phyloP scores from a whole-genome alignment of 2,329 filamentous ascomycete genomes.

The Colletotrichum karsti region DNA sequence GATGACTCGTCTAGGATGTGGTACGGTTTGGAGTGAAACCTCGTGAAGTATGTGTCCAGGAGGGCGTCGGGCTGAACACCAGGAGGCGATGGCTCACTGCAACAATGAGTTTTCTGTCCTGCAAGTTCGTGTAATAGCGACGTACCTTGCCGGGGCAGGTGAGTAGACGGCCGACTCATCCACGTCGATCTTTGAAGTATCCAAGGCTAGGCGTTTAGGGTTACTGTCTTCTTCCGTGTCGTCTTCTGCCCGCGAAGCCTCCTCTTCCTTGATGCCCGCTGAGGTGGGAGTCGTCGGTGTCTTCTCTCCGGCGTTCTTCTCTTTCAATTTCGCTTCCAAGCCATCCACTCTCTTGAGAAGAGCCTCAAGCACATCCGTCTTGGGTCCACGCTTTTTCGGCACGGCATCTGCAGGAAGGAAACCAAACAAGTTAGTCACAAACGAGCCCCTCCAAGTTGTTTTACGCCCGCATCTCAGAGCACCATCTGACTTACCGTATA shows the following conservation, averaged over 20 bases:
- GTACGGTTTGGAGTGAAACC: constrained; percentile 84
- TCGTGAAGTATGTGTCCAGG: constrained; percentile 81
- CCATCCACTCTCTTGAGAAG: constrained; percentile 86
- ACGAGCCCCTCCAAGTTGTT: neutral
- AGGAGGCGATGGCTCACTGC: constrained; percentile 55
- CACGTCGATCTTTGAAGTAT: constrained; percentile 41
- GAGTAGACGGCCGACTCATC: constrained; percentile 53
- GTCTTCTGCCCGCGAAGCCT: constrained; percentile 32
- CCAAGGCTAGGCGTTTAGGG: constrained; percentile 49
- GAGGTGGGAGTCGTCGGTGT: constrained; percentile 32
- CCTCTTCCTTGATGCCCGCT: constrained; percentile 32
- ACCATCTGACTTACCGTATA: constrained; percentile 74
- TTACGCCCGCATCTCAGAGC: no score
- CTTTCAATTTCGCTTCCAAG: constrained; percentile 80
- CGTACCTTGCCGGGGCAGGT: constrained; percentile 48
- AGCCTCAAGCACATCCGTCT: constrained; percentile 88
- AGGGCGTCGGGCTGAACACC: constrained; percentile 66
- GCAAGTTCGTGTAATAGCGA: neutral
- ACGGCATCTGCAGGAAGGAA: constrained; percentile 71
- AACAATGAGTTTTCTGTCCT: constrained; percentile 8
- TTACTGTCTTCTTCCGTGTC: constrained; percentile 46
- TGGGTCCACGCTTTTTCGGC: constrained; percentile 89
- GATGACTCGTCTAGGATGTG: constrained; percentile 82
- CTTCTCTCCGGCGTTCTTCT: constrained; percentile 61
- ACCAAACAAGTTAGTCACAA: neutral